Evolutionary conservation across 1,139 yeast species (phyloP).

Genomic region (Suhomyces terraborum): DNA sequence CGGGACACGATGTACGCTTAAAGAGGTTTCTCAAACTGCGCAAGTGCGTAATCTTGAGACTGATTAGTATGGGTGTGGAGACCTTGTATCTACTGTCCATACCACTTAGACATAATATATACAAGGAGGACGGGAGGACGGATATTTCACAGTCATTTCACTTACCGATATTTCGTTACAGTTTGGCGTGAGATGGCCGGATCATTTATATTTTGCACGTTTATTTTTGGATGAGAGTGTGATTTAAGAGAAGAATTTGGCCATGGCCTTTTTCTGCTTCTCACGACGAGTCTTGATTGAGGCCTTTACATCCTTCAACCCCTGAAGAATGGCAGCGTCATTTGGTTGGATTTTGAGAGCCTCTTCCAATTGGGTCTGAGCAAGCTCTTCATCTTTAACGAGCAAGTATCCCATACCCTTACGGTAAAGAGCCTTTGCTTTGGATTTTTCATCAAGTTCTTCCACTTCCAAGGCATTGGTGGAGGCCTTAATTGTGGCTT

Average conservation of each 20-base stretch:
- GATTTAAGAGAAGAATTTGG: constrained; percentile 66
- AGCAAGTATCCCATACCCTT: constrained; percentile 75
- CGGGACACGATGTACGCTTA: constrained; percentile 13
- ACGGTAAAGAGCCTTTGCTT: constrained; percentile 84
- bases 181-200: too few species aligned
- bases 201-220: too few species aligned
- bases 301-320: constrained; percentile 61
- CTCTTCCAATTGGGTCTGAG: constrained; percentile 62
- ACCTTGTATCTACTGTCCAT: too few species aligned
- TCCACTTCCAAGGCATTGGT: constrained; percentile 66
- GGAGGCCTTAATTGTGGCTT: constrained; percentile 60
- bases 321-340: constrained; percentile 74
- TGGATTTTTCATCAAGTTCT: constrained; percentile 62
- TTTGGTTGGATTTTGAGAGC: constrained; percentile 69
- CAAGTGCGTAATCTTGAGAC: too few species aligned
- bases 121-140: too few species aligned
- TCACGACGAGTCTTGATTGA: constrained; percentile 56
- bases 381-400: constrained; percentile 69
- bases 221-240: too few species aligned
- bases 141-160: too few species aligned
- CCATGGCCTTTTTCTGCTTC: constrained; percentile 80
- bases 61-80: constrained; percentile 1
- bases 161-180: too few species aligned
- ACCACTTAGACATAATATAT: too few species aligned
- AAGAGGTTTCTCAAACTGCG: too few species aligned